Percentiles rank a stretch among this genome's conserved stretches.
phyloP scores from a whole-genome alignment of 768 basidiomycete genomes.

The Kwoniella botswanensis region DNA sequence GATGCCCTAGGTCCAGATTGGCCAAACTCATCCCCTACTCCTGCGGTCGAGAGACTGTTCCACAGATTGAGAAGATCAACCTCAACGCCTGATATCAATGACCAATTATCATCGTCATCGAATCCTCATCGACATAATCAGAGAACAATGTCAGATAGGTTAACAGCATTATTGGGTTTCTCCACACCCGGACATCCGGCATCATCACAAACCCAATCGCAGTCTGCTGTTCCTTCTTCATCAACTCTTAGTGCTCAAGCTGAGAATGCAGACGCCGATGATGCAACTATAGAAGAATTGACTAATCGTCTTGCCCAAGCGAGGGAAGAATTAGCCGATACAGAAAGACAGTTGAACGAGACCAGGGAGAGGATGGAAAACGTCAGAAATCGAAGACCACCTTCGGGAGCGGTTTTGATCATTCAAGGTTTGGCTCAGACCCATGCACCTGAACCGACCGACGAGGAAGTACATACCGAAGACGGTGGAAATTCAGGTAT shows the following conservation, averaged over 20 bases:
- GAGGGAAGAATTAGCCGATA: constrained; percentile 21
- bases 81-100: constrained; percentile 16
- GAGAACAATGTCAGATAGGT: constrained; percentile 29
- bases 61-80: constrained; percentile 23
- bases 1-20: constrained; percentile 27
- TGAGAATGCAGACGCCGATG: constrained; percentile 10
- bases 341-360: constrained; percentile 19
- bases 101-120: constrained; percentile 1
- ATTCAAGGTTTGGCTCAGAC: constrained; percentile 52
- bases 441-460: neutral
- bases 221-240: neutral
- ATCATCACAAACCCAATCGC: neutral
- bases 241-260: neutral
- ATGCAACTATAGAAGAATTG: constrained; percentile 17
- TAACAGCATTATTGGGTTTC: constrained; percentile 36
- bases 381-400: constrained; percentile 17
- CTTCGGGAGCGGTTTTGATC: constrained; percentile 43
- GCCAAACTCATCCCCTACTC: constrained; percentile 15
- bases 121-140: constrained; percentile 1
- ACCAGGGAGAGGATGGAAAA: constrained; percentile 4
- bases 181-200: constrained; percentile 19
- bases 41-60: constrained; percentile 16
- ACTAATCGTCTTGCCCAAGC: constrained; percentile 13
- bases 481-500: neutral
- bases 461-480: neutral